phyloP scores from a whole-genome alignment of 352 stramenopile species.

The Pythium rhizo-oryzae region DNA sequence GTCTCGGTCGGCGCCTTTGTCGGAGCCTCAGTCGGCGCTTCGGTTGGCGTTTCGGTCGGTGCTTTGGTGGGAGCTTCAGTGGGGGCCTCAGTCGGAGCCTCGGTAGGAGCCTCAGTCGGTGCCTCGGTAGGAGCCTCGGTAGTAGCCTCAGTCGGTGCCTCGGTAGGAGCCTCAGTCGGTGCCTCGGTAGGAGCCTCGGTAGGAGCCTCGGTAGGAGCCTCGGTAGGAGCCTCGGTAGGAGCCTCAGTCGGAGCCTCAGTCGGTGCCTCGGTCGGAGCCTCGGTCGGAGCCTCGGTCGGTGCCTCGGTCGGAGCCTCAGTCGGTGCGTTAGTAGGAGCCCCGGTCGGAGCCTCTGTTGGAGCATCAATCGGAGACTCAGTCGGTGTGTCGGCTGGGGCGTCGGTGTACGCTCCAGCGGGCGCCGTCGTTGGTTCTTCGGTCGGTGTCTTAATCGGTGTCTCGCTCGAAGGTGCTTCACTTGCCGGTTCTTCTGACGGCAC shows the following conservation, averaged over 20 bases:
- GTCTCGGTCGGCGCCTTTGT: neutral
- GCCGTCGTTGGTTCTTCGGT: neutral
- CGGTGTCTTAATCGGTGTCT: neutral
- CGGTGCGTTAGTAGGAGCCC: neutral
- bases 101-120: neutral
- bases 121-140: constrained; percentile 3
- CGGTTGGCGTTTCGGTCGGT: neutral
- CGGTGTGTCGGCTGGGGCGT: neutral
- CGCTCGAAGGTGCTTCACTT: neutral
- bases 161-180: neutral
- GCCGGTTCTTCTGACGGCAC: neutral
- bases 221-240: neutral
- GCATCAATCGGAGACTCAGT: neutral
- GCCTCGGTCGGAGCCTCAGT: constrained; percentile 5
- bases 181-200: constrained; percentile 2
- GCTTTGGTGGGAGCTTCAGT: neutral
- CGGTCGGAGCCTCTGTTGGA: constrained; percentile 7
- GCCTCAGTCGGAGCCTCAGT: constrained; percentile 1
- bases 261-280: constrained; percentile 8
- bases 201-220: constrained; percentile 8
- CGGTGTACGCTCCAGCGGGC: neutral
- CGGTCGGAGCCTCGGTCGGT: constrained; percentile 3
- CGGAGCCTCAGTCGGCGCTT: neutral
- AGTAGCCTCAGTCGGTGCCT: neutral
- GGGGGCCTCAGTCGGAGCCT: neutral